These are phyloP conservation scores for Globisporangium spinosum DNA, from an alignment of 352 stramenopile species.

Conservation along the genomic window DNA sequence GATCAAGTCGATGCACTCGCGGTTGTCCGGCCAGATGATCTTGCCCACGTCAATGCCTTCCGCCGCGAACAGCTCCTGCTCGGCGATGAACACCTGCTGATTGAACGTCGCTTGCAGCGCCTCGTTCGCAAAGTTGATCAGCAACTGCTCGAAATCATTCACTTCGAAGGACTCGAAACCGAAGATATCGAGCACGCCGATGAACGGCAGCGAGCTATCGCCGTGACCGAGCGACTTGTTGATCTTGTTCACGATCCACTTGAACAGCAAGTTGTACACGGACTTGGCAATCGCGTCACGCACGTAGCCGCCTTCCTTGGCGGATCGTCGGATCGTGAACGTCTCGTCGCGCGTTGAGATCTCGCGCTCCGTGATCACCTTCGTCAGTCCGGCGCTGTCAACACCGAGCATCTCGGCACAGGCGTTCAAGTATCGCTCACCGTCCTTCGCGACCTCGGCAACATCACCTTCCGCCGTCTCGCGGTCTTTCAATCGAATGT, in stretches of 20 bases:
- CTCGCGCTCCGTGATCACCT: constrained; percentile 78
- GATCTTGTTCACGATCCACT: constrained; percentile 79
- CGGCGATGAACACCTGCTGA: constrained; percentile 87
- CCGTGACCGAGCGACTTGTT: constrained; percentile 82
- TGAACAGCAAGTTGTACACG: constrained; percentile 90
- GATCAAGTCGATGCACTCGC: constrained; percentile 85
- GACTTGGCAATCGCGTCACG: constrained; percentile 93
- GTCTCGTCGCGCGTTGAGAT: constrained; percentile 77
- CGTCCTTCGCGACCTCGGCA: constrained; percentile 56
- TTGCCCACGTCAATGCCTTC: constrained; percentile 85
- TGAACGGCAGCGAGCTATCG: constrained; percentile 72
- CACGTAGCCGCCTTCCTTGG: constrained; percentile 78
- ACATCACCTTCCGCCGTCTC: constrained; percentile 79
- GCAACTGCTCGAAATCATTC: constrained; percentile 90
- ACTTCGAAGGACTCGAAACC: constrained; percentile 95
- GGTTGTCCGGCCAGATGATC: constrained; percentile 82
- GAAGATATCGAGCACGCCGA: constrained; percentile 97
- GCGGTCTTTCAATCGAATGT: constrained; percentile 69
- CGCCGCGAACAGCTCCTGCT: constrained; percentile 73
- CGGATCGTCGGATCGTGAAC: constrained; percentile 76
- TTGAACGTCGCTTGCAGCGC: constrained; percentile 87
- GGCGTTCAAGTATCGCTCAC: constrained; percentile 47
- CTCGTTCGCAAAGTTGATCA: constrained; percentile 91
- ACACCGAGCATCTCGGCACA: constrained; percentile 72
- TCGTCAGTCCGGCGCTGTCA: constrained; percentile 50